phyloP scores from a whole-genome alignment of 345 rosid genomes.

The Chamaenerion angustifolium region DNA sequence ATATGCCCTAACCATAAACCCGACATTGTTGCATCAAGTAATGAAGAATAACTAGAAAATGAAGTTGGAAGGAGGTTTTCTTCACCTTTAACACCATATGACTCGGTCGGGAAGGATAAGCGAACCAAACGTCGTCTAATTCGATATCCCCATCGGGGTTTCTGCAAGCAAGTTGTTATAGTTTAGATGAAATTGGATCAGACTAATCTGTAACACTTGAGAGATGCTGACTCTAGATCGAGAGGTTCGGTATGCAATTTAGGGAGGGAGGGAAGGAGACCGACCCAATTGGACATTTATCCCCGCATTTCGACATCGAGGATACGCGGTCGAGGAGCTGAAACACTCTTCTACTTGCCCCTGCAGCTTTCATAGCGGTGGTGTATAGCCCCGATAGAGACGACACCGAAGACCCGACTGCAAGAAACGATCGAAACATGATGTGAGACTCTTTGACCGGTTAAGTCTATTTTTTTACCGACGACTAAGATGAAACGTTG shows the following conservation, averaged over 20 bases:
- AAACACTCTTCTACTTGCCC: slow-evolving; percentile 85
- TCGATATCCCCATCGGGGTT: slow-evolving; percentile 84
- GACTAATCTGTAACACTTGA: no score
- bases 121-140: slow-evolving; percentile 82
- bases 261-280: slow-evolving; percentile 10
- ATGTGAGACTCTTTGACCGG: no score
- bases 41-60: no score
- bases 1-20: slow-evolving; percentile 49
- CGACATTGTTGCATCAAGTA: neutral
- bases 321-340: slow-evolving; percentile 86
- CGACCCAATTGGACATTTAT: slow-evolving; percentile 64
- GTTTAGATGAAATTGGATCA: neutral
- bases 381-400: slow-evolving; percentile 74
- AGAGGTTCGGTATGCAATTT: neutral
- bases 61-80: no score
- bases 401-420: slow-evolving; percentile 88
- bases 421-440: slow-evolving; percentile 3
- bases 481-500: neutral
- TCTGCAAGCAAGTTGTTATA: slow-evolving; percentile 20
- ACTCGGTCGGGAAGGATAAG: slow-evolving; percentile 94
- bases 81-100: slow-evolving; percentile 80
- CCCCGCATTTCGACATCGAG: slow-evolving; percentile 66
- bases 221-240: no score
- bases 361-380: slow-evolving; percentile 94
- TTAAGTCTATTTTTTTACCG: no score